phyloP scores from a whole-genome alignment of 106 monocot species.

The Xerophyta viscosa region DNA sequence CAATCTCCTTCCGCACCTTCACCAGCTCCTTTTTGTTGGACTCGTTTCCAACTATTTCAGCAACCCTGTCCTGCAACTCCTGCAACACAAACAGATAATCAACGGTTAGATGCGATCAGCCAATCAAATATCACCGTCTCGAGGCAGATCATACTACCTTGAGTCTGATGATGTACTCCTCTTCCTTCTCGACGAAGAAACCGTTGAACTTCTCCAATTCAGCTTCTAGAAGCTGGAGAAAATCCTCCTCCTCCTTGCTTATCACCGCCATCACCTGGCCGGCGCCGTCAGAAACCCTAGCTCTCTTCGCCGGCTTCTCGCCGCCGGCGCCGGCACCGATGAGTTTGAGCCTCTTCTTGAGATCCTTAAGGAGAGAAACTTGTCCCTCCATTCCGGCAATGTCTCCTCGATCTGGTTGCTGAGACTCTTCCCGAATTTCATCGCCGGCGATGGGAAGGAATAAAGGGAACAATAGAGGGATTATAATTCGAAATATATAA shows the following conservation, averaged over 20 bases:
- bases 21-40: conserved; percentile 55
- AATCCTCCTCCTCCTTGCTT: conserved; percentile 61
- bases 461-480: too few species aligned
- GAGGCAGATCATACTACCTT: conserved; percentile 32
- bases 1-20: conserved; percentile 72
- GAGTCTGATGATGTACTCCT: conserved; percentile 86
- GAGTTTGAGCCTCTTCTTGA: conserved; percentile 73
- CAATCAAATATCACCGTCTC: too few species aligned
- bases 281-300: conserved; percentile 9
- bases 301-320: conserved; percentile 16
- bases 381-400: conserved; percentile 91
- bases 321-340: conserved; percentile 1
- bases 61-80: conserved; percentile 60
- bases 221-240: conserved; percentile 57
- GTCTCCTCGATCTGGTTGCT: conserved; percentile 86
- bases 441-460: conserved; percentile 1
- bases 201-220: conserved; percentile 86
- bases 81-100: conserved; percentile 12
- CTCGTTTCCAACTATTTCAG: conserved; percentile 4
- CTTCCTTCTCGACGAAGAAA: conserved; percentile 91
- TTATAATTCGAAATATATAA: too few species aligned
- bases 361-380: conserved; percentile 84
- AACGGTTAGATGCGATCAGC: too few species aligned
- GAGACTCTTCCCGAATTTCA: conserved; percentile 95
- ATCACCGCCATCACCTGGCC: background rate